These are phyloP conservation scores for Agapanthus africanus DNA, from an alignment of 106 monocot species.

Conservation along the genomic window DNA sequence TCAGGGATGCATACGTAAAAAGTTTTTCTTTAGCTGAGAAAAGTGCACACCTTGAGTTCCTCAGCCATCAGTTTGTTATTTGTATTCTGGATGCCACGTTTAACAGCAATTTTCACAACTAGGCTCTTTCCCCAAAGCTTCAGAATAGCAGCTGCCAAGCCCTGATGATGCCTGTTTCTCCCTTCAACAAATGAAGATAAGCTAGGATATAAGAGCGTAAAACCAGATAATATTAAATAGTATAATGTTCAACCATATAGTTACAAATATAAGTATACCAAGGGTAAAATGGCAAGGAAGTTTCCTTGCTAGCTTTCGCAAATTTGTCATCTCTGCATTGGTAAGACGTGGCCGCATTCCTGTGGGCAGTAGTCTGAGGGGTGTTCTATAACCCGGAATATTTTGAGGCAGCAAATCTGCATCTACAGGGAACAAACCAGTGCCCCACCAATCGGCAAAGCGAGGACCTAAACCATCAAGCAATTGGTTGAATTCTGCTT, in stretches of 20 bases:
- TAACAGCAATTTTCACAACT: slow-evolving; percentile 96
- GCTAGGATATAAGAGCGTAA: not conserved
- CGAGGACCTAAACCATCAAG: slow-evolving; percentile 89
- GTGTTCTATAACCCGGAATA: slow-evolving; percentile 77
- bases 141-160: slow-evolving; percentile 85
- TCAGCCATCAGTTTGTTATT: slow-evolving; percentile 96
- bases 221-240: slow-evolving; percentile 1
- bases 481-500: slow-evolving; percentile 53
- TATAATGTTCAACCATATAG: slow-evolving; percentile 1
- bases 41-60: slow-evolving; percentile 61
- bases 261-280: slow-evolving; percentile 40
- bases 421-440: slow-evolving; percentile 85
- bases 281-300: slow-evolving; percentile 97
- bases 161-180: slow-evolving; percentile 93
- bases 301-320: slow-evolving; percentile 70
- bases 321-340: slow-evolving; percentile 84
- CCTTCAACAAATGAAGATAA: slow-evolving; percentile 36
- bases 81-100: slow-evolving; percentile 93
- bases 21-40: not conserved
- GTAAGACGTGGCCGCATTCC: slow-evolving; percentile 85
- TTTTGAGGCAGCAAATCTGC: slow-evolving; percentile 85
- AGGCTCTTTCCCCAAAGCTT: slow-evolving; percentile 89
- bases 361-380: slow-evolving; percentile 79
- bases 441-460: slow-evolving; percentile 99
- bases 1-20: not conserved